Base-by-base conservation (phyloP, 2,329 filamentous ascomycete genomes). In the Arthrobotrys pseudoclavata region DNA sequence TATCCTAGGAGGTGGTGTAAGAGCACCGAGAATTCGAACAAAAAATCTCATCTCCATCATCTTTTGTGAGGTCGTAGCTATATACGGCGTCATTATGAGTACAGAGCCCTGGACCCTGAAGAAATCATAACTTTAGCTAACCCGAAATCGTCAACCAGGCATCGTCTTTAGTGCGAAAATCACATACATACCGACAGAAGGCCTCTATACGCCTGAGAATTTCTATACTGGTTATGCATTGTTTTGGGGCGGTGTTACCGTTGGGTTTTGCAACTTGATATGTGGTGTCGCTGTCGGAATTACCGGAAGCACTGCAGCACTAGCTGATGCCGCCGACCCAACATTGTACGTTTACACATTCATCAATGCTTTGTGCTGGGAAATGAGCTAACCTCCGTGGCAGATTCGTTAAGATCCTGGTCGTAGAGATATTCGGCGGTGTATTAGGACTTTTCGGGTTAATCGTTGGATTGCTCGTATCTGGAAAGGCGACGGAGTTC, bases 1-100 rank as follows among this genome's bases (percentile, higher is more conserved):
- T 74, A 99, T 99, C 84, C 89, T 99, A 81, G 96, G 96, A 83
- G 96, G 93, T 82, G 96, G 96, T 86, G 96, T 99, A 83, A 95
- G 92, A 85, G 95, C 96, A 53, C 96, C 96, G 42, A 92, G 96
- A 82, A 99, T 99, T 86, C 93, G 96, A 84, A 99, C 96, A 80
- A 99, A 99, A 90, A 99, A 99, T 87, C 86, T 99, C 83, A 98
- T 99, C 84, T 98, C 95, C 82, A 99, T 99, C 85, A 98, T 99
- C 86, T 99, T 99, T 86, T 99, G 96, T 87, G 96, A 99, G 86
- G 96, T 99, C 83, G 96, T 99, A 83, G 96, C 96, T 85, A 99
- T 99, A 85, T 99, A 99, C 88, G 96, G 96, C 82, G 95, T 99
- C 85, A 99, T 99, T 86, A 99, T 99, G 94, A 92, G 81, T 82